Evolutionary conservation across 257 asterid species (phyloP).

Genomic region (Solanum ossicruentum): DNA sequence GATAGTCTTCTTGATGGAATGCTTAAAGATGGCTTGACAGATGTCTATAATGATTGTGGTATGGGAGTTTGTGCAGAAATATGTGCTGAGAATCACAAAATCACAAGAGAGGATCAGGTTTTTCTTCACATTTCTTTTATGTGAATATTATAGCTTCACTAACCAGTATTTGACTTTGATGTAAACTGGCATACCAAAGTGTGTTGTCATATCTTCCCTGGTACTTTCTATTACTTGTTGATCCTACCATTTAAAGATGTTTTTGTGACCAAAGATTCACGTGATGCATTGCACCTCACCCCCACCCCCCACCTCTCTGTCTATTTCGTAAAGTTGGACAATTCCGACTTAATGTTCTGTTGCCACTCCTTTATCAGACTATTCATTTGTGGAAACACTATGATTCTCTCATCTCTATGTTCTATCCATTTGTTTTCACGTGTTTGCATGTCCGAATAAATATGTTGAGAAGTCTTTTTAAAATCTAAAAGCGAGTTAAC

Average conservation of each 20-base stretch:
- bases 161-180: not conserved
- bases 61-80: conserved; percentile 99
- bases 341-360: not conserved
- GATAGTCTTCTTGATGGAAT: conserved; percentile 97
- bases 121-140: not conserved
- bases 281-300: not conserved
- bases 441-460: not conserved
- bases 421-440: not conserved
- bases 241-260: not conserved
- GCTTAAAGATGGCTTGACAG: conserved; percentile 98
- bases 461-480: not conserved
- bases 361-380: not conserved
- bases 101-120: conserved; percentile 95
- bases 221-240: too few species aligned
- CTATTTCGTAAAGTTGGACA: not conserved
- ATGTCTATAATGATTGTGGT: conserved; percentile 80
- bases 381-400: not conserved
- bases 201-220: too few species aligned
- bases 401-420: not conserved
- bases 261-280: not conserved
- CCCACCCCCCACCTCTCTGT: not conserved
- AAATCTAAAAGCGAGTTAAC: not conserved
- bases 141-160: not conserved
- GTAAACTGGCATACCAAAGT: not conserved
- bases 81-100: conserved; percentile 73